phyloP scores from a whole-genome alignment of 78 protist species.

The Dictyostelium brefeldianum region DNA sequence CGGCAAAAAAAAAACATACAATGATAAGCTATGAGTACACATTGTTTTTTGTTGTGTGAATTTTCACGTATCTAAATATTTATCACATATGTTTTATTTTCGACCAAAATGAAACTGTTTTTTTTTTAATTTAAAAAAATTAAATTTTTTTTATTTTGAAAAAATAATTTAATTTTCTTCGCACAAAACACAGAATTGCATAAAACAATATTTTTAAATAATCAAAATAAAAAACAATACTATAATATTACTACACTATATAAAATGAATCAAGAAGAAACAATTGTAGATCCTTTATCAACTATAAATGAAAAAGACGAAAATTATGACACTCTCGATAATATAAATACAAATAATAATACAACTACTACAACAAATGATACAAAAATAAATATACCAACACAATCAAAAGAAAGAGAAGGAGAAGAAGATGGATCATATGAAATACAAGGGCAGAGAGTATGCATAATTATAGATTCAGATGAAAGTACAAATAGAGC shows the following conservation, averaged over 20 bases:
- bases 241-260: neutral
- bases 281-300: neutral
- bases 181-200: too few species aligned
- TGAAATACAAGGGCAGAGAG: conserved; percentile 46
- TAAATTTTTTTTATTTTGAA: too few species aligned
- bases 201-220: neutral
- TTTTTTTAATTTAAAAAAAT: too few species aligned
- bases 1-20: too few species aligned
- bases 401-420: neutral
- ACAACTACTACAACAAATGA: neutral
- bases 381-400: neutral
- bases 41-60: neutral
- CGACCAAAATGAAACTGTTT: too few species aligned
- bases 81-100: too few species aligned
- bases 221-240: neutral
- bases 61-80: too few species aligned
- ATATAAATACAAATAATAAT: neutral
- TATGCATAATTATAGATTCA: conserved; percentile 38
- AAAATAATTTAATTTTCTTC: too few species aligned
- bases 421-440: neutral
- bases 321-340: neutral
- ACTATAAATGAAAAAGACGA: neutral
- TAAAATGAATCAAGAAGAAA: too few species aligned
- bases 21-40: neutral
- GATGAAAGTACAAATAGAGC: conserved; percentile 65